A percentile compares a stretch with the other conserved stretches of the same genome.
These are phyloP conservation scores for Cyclotella atomus DNA, from an alignment of 108 stramenopile genomes.

Conservation along the genomic window DNA sequence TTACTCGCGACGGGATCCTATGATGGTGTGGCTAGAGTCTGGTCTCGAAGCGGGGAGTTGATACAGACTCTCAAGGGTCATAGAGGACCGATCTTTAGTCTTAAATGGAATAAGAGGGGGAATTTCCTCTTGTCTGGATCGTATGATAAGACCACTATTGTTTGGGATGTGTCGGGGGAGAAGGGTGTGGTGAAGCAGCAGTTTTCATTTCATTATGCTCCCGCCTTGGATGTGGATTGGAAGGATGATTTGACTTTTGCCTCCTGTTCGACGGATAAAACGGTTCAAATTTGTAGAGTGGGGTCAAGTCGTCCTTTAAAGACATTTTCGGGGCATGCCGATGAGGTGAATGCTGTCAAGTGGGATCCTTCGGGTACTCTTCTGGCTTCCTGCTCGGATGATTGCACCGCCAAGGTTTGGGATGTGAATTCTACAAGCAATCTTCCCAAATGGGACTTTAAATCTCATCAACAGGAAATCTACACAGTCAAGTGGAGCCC, in stretches of 20 bases:
- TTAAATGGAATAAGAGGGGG: constrained; percentile 95
- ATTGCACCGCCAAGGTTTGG: constrained; percentile 97
- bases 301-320: constrained; percentile 62
- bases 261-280: constrained; percentile 95
- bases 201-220: constrained; percentile 88
- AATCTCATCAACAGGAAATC: constrained; percentile 93
- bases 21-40: constrained; percentile 95
- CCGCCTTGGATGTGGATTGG: constrained; percentile 96
- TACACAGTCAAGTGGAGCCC: constrained; percentile 98
- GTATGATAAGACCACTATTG: constrained; percentile 95
- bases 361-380: constrained; percentile 94
- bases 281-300: constrained; percentile 89
- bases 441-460: constrained; percentile 86
- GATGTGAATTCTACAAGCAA: constrained; percentile 65
- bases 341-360: constrained; percentile 97
- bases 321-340: constrained; percentile 80
- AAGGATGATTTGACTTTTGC: constrained; percentile 93
- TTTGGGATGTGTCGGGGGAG: constrained; percentile 88
- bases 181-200: constrained; percentile 85
- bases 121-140: constrained; percentile 91
- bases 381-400: constrained; percentile 95
- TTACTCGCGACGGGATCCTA: constrained; percentile 94
- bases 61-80: constrained; percentile 88
- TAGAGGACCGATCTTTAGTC: constrained; percentile 93
- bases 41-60: constrained; percentile 83